phyloP scores from a whole-genome alignment of 1,284 basidiomycete species.

The Phellinidium pouzarii region DNA sequence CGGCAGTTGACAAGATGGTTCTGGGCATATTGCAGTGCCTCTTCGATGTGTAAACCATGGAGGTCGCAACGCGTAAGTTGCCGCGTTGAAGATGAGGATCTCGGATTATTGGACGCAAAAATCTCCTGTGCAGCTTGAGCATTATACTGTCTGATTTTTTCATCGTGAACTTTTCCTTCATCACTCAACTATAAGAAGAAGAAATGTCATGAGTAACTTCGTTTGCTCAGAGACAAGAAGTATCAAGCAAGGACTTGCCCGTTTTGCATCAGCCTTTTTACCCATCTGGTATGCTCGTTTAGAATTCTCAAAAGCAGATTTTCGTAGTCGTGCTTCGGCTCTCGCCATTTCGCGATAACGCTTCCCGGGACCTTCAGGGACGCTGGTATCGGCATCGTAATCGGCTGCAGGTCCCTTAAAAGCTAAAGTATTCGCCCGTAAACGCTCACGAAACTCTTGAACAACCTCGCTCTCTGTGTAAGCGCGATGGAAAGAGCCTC shows the following conservation, averaged over 20 bases:
- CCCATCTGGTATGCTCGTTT: conserved; percentile 6
- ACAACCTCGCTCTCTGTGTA: background rate
- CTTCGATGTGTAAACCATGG: conserved; percentile 18
- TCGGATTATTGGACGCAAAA: conserved; percentile 11
- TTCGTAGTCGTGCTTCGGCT: conserved; percentile 1
- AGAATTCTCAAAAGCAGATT: conserved; percentile 7
- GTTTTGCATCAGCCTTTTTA: conserved; percentile 6
- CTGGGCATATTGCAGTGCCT: conserved; percentile 12
- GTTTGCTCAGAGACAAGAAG: too few species aligned
- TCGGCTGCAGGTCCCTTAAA: too few species aligned
- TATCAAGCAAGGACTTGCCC: conserved; percentile 5
- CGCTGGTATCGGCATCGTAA: too few species aligned
- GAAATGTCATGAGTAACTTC: too few species aligned
- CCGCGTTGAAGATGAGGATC: background rate
- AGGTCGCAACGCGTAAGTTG: conserved; percentile 12
- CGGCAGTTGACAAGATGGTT: conserved; percentile 11
- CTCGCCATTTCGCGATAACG: conserved; percentile 8
- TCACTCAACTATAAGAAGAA: too few species aligned
- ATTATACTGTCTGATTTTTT: conserved; percentile 12
- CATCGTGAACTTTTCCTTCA: conserved; percentile 13
- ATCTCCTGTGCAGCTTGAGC: conserved; percentile 13
- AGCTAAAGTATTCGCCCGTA: too few species aligned
- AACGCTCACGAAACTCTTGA: background rate
- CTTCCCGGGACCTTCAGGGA: conserved; percentile 1
- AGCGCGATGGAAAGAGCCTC: background rate